These are phyloP conservation scores for Leucosporidium creatinivorum DNA, from an alignment of 768 basidiomycete species.

Conservation along the genomic window DNA sequence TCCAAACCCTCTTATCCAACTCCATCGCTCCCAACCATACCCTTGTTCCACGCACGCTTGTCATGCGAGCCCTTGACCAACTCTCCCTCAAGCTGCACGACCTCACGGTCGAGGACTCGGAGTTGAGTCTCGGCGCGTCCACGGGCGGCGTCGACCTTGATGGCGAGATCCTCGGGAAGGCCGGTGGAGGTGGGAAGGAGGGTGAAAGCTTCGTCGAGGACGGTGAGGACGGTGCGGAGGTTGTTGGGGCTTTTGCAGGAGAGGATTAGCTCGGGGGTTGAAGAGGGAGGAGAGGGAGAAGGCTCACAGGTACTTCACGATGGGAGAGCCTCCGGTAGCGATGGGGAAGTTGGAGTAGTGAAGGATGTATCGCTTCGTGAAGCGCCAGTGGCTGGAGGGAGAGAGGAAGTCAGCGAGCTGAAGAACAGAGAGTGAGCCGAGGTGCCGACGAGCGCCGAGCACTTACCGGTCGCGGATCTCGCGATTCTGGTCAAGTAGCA, in stretches of 20 bases:
- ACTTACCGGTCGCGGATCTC: constrained; percentile 38
- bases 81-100: background rate
- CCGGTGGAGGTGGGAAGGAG: background rate
- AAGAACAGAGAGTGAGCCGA: too few relatives aligned
- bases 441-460: too few relatives aligned
- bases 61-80: background rate
- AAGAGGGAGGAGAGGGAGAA: background rate
- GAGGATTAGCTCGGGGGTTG: background rate
- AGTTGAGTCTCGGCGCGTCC: background rate
- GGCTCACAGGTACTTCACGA: constrained; percentile 15
- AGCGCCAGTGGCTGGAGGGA: constrained; percentile 40
- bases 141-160: background rate
- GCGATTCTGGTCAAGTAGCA: constrained; percentile 38
- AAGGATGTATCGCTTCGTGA: constrained; percentile 42
- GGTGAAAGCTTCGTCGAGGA: background rate
- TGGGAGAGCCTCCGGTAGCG: constrained; percentile 40
- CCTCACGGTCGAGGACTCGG: background rate
- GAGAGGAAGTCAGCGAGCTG: too few relatives aligned
- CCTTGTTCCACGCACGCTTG: background rate
- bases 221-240: constrained; percentile 5
- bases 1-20: constrained; percentile 1
- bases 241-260: background rate
- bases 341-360: constrained; percentile 37
- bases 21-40: constrained; percentile 7
- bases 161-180: background rate